Conservation (phyloP, 805 yeast genomes). For the Teunomyces barrocoloradensis region DNA sequence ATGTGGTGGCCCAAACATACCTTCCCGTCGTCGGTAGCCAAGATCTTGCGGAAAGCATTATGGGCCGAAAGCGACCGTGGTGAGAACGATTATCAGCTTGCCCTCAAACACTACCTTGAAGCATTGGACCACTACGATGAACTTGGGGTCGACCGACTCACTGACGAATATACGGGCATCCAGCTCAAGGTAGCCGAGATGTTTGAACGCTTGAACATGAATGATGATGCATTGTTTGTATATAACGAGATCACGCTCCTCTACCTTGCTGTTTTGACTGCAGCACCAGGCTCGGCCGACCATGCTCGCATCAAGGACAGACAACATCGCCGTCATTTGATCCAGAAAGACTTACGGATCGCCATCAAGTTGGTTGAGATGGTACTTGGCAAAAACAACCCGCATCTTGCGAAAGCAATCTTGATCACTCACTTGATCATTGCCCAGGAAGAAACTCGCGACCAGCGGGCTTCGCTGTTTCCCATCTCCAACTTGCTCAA, state of each 20-base stretch:
- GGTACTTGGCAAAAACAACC: conserved; percentile 42
- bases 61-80: conserved; percentile 80
- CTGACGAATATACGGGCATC: conserved; percentile 86
- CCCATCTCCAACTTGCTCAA: background rate
- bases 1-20: conserved; percentile 66
- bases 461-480: conserved; percentile 19
- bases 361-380: conserved; percentile 65
- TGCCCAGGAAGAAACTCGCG: conserved; percentile 64
- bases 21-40: conserved; percentile 69
- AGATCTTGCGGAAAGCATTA: conserved; percentile 66
- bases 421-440: conserved; percentile 59
- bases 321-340: conserved; percentile 50
- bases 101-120: conserved; percentile 68
- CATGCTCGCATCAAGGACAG: conserved; percentile 20
- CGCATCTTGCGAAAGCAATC: conserved; percentile 52
- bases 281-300: conserved; percentile 17
- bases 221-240: conserved; percentile 60
- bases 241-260: conserved; percentile 65
- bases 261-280: conserved; percentile 52
- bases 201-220: conserved; percentile 67
- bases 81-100: conserved; percentile 60
- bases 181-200: conserved; percentile 85
- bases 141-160: conserved; percentile 52
- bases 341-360: conserved; percentile 69
- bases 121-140: conserved; percentile 65